Base-by-base conservation (phyloP, 208 protist species). In the Trypanosoma theileri region DNA sequence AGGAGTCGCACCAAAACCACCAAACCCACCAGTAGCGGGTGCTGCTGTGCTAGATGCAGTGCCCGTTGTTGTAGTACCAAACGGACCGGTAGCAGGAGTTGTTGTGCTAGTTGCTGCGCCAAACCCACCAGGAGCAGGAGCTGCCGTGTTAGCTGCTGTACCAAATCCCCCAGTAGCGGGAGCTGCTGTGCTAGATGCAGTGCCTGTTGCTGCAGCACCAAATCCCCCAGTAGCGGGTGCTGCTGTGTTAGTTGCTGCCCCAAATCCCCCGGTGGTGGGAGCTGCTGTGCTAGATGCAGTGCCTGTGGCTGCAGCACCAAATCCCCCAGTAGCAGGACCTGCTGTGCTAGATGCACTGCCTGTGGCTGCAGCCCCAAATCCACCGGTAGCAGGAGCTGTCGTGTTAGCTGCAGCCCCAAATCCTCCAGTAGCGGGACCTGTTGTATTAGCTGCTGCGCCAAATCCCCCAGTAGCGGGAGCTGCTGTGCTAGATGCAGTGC, bases 401-500 rank as follows among this genome's bases (percentile, higher is more conserved):
- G 68, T 50, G 41, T 45, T 59, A 9, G 51, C 51, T 56, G 22
- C 12, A 24, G 51, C 11, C 1, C 51, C 51, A 56, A 24, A 26
- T 56, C 51, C 51, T 4, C 22, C 51, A 56, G 60, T 51, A 22
- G 60, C 26, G 9, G 69, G 16, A 19, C 28, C 48, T 26, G 31
- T 45, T 22, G 40, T 3, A 42, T 31, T 58, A 4, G 41, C 13
- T 52, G 61, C 31, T 16, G 72, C 66, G 40, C 64, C 77, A 69
- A 59, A 44, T 13, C 63, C 73, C 19, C 58, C 69, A 28, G 72
- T 69, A 8, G 66, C 4, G 10, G 66, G 19, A 17, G 65, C 54
- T 40, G 41, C 42, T n/a, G 48, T 28, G 2, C 65, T 54, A 19
- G 26, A 22, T 52, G 40, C 35, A 26, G 62, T 6, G 6, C 28